Conservation (phyloP, 2,329 filamentous ascomycete genomes). For the Cladophialophora chaetospira region DNA sequence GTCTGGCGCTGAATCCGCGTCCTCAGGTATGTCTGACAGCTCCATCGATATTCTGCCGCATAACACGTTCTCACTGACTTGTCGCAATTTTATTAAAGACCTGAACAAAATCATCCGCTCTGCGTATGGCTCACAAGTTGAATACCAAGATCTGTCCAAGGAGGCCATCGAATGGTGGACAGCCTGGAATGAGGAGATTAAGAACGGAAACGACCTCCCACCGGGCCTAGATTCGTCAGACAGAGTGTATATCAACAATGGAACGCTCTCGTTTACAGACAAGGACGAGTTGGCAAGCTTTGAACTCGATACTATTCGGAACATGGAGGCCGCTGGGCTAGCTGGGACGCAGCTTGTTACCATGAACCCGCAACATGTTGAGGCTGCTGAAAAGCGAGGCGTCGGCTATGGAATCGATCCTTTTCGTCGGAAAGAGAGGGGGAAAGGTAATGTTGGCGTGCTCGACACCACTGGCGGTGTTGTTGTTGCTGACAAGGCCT, state of each 20-base stretch:
- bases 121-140: constrained; percentile 44
- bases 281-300: constrained; percentile 32
- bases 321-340: constrained; percentile 41
- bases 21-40: constrained; percentile 22
- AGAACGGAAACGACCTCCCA: constrained; percentile 36
- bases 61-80: neutral
- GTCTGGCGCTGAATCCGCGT: constrained; percentile 48
- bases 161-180: constrained; percentile 49
- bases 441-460: constrained; percentile 39
- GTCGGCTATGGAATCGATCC: constrained; percentile 41
- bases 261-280: constrained; percentile 32
- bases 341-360: constrained; percentile 41
- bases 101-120: constrained; percentile 41
- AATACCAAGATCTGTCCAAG: constrained; percentile 51
- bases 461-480: constrained; percentile 53
- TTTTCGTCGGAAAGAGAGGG: constrained; percentile 38
- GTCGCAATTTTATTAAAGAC: constrained; percentile 23
- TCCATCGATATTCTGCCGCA: neutral
- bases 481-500: constrained; percentile 51
- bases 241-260: constrained; percentile 44
- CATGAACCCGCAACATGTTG: constrained; percentile 35
- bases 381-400: constrained; percentile 36
- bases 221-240: constrained; percentile 43
- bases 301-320: constrained; percentile 42
- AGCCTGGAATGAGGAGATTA: constrained; percentile 49